phyloP scores from a whole-genome alignment of 2,329 filamentous ascomycete species.

The Drechslerella dactyloides region DNA sequence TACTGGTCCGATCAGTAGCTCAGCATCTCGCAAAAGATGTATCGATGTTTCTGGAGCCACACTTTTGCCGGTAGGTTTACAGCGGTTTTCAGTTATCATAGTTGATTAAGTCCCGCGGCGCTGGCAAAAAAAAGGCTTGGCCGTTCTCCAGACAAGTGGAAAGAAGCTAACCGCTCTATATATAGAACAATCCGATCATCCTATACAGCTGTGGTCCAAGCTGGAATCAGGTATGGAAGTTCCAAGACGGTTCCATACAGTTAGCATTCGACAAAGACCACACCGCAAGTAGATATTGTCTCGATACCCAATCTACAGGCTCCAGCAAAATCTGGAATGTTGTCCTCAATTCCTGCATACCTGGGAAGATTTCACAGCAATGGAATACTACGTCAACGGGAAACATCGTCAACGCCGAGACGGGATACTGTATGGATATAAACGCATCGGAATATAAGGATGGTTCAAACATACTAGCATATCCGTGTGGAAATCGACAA shows the following conservation, averaged over 20 bases:
- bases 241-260: conserved; percentile 43
- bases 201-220: conserved; percentile 35
- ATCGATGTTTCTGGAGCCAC: conserved; percentile 41
- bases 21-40: conserved; percentile 35
- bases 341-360: conserved; percentile 36
- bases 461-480: conserved; percentile 39
- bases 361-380: conserved; percentile 29
- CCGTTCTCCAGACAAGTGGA: too few relatives aligned
- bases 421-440: conserved; percentile 42
- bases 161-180: neutral
- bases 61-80: conserved; percentile 30
- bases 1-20: conserved; percentile 35
- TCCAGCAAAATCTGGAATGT: conserved; percentile 18
- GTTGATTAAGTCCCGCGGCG: too few relatives aligned
- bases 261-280: conserved; percentile 36
- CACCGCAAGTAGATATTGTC: conserved; percentile 30
- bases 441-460: conserved; percentile 45
- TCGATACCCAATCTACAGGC: conserved; percentile 23
- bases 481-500: conserved; percentile 36
- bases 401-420: conserved; percentile 29
- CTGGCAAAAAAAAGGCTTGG: too few relatives aligned
- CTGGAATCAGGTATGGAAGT: conserved; percentile 51
- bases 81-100: too few relatives aligned
- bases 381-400: conserved; percentile 31
- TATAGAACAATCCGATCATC: conserved; percentile 41